Conservation (phyloP, 148 eudicot species). For the Hydrangea macrophylla region DNA sequence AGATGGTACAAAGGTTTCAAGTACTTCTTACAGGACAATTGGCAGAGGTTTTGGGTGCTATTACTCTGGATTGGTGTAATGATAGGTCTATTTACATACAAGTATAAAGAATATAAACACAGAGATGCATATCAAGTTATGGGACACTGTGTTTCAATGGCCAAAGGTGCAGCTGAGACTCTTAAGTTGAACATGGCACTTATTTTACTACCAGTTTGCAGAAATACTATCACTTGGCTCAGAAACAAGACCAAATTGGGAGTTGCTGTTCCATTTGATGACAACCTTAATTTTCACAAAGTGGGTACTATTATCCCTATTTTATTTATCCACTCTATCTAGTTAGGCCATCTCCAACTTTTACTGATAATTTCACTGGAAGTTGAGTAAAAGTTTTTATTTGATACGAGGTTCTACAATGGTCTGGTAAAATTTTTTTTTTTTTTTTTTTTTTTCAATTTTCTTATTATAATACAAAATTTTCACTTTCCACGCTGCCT, state of each 20-base stretch:
- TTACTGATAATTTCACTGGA: too few species aligned
- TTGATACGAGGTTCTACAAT: too few species aligned
- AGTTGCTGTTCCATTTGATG: slow-evolving; percentile 49
- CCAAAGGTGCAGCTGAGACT: slow-evolving; percentile 57
- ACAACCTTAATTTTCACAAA: slow-evolving; percentile 61
- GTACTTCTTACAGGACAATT: slow-evolving; percentile 45
- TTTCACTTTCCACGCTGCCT: too few species aligned
- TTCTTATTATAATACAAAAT: too few species aligned
- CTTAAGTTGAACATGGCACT: slow-evolving; percentile 56
- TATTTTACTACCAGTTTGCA: slow-evolving; percentile 48
- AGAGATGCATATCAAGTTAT: slow-evolving; percentile 38
- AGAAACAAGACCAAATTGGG: slow-evolving; percentile 55
- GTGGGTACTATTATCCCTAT: too few species aligned
- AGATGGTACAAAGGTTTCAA: slow-evolving; percentile 29
- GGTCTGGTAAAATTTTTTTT: too few species aligned
- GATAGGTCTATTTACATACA: slow-evolving; percentile 38
- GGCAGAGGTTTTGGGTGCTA: slow-evolving; percentile 55
- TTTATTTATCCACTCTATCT: too few species aligned
- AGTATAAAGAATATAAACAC: slow-evolving; percentile 33
- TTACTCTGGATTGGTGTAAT: slow-evolving; percentile 41
- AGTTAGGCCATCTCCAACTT: too few species aligned
- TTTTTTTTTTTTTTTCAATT: too few species aligned
- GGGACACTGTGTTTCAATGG: slow-evolving; percentile 47
- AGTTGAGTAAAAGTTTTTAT: too few species aligned
- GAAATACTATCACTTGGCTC: slow-evolving; percentile 58